Conservation (phyloP, 441 rosid species). For the Croton laevigatus region DNA sequence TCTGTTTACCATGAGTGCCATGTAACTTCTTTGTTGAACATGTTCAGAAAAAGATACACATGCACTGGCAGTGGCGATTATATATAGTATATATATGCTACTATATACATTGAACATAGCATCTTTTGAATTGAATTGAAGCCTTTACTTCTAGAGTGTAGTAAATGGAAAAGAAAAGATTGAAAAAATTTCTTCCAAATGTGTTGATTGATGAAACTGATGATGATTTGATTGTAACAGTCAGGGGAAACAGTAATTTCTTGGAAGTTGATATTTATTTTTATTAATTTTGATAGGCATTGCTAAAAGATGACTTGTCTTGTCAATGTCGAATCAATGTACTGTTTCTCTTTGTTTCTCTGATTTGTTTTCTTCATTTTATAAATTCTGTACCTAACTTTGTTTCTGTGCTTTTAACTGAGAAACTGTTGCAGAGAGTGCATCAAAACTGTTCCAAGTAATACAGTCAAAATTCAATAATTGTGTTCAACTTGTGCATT, state of each 20-base stretch:
- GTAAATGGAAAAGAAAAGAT: no score
- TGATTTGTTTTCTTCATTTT: slow-evolving; percentile 15
- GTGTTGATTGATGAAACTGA: slow-evolving; percentile 16
- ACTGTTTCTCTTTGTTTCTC: slow-evolving; percentile 34
- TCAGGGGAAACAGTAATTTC: slow-evolving; percentile 23
- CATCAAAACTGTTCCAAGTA: neutral
- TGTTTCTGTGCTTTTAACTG: neutral
- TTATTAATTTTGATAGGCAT: slow-evolving; percentile 16
- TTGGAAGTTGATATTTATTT: slow-evolving; percentile 30
- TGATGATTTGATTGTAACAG: slow-evolving; percentile 44
- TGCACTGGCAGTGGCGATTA: neutral
- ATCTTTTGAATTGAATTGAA: no score
- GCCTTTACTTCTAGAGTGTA: neutral
- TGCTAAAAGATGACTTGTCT: slow-evolving; percentile 48
- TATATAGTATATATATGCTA: no score
- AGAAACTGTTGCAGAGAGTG: neutral
- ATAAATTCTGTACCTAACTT: neutral
- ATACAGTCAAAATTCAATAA: slow-evolving; percentile 10
- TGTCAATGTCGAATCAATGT: slow-evolving; percentile 39
- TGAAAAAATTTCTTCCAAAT: slow-evolving; percentile 4
- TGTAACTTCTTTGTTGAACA: neutral
- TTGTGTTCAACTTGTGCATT: neutral
- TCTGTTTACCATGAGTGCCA: no score
- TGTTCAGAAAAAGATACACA: neutral
- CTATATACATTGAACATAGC: neutral